Base-by-base conservation (phyloP, 2,329 filamentous ascomycete species). In the Madurella mycetomatis region DNA sequence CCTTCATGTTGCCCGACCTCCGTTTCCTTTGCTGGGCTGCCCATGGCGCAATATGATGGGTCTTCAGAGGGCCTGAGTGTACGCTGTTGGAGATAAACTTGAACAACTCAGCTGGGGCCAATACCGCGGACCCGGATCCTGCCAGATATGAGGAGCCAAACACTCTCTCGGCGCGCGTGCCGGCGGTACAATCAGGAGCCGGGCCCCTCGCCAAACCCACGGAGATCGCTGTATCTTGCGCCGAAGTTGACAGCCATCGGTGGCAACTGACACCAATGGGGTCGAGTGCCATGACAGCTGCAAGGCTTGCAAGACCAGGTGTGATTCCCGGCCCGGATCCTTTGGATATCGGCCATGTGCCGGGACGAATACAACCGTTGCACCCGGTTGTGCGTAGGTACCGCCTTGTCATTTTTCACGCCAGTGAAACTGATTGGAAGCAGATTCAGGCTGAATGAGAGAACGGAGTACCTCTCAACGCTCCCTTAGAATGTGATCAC, bases 361-460 rank as follows among this genome's bases (percentile, higher is more conserved):
- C 34, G 11, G 34, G 34, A 4, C 9, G 9, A 15, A 37, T 37
- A 15, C 34, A 37, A 11, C 34, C 34, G 34, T 37, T 37, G 34
- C 34, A 37, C 9, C 34, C 13, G 11, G 13, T 9, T 9, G 25
- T 37, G 34, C 34, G 13, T 5, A 11, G 9, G 9, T 15, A 11
- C 11, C 11, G 34, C 34, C 16, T 5, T 16, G 11, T 16, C 13
- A 4, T 45, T 41, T 11, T 31, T 19, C n/a, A n/a, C n/a, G n/a
- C 25, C 30, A 15, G 30, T n/a, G 17, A 13, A n/a, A 16, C 1
- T 54, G 34, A 54, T 54, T 54, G 51, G 51, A 25, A 41, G 46
- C 39, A 16, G 46, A 49, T 54, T 54, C 46, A 41, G 51, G 41
- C 34, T 54, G 40, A 45, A 49, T 41, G 7, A 13, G 16, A 34